phyloP scores from a whole-genome alignment of 2,329 filamentous ascomycete genomes.

The Monosporascus sp. region DNA sequence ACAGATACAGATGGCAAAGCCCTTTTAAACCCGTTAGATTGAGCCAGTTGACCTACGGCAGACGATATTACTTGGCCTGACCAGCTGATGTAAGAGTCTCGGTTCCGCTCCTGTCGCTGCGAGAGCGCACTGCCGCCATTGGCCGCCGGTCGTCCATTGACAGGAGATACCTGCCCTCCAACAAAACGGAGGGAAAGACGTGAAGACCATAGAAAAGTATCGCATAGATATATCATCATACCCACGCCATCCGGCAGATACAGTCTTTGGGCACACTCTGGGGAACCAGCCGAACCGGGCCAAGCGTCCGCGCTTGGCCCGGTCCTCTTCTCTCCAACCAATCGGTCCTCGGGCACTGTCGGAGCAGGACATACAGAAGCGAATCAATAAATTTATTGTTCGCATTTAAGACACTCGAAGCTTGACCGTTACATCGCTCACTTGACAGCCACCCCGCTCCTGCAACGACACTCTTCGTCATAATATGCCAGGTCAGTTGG shows the following conservation, averaged over 20 bases:
- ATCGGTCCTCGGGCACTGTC: background rate
- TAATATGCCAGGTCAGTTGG: background rate
- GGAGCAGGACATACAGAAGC: background rate
- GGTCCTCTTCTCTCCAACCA: background rate
- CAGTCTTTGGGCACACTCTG: no score
- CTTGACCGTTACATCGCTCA: slow-evolving; percentile 9
- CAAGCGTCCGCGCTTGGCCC: background rate
- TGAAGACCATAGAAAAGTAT: no score
- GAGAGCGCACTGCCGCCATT: no score
- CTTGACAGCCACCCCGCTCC: slow-evolving; percentile 11
- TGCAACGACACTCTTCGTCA: slow-evolving; percentile 18
- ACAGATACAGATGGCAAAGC: no score
- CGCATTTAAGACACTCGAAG: slow-evolving; percentile 18
- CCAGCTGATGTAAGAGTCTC: no score
- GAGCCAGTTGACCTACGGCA: no score
- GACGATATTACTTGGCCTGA: no score
- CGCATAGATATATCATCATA: background rate
- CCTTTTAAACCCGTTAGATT: no score
- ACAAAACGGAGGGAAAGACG: no score
- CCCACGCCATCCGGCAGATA: background rate
- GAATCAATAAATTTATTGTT: background rate
- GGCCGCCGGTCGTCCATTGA: no score
- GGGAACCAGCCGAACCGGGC: background rate
- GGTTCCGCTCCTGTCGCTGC: no score
- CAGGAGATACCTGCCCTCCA: no score